Percentiles rank a stretch among this genome's conserved stretches.
Evolutionary conservation across 2,329 filamentous ascomycete genomes (phyloP).

Genomic region (Orbilia ellipsospora): DNA sequence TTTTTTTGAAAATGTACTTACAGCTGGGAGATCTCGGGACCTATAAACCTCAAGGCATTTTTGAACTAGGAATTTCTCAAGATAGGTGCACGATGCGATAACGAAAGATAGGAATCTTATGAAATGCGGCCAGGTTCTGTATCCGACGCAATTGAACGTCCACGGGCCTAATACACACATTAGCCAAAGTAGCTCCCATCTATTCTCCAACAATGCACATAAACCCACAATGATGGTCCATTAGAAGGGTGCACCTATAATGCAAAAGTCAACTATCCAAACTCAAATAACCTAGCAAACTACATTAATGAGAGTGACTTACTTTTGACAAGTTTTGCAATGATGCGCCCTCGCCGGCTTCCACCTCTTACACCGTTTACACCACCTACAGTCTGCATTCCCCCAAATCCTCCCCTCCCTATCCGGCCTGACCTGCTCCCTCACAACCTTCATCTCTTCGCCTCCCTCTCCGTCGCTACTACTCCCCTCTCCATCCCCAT

Average conservation of each 20-base stretch:
- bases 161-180: conserved; percentile 68
- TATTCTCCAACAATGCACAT: background rate
- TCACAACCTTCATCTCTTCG: conserved; percentile 55
- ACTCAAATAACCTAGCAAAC: background rate
- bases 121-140: conserved; percentile 85
- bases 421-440: conserved; percentile 50
- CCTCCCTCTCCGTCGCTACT: conserved; percentile 27
- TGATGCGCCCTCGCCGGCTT: conserved; percentile 85
- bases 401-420: conserved; percentile 48
- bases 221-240: conserved; percentile 79
- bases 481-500: conserved; percentile 19
- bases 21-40: conserved; percentile 73
- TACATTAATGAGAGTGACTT: conserved; percentile 30
- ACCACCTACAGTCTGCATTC: conserved; percentile 69
- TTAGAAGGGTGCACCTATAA: conserved; percentile 61
- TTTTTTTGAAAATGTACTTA: conserved; percentile 58
- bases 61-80: conserved; percentile 71
- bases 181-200: background rate
- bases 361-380: conserved; percentile 77
- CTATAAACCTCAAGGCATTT: conserved; percentile 73
- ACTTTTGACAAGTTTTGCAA: conserved; percentile 78
- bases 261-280: conserved; percentile 42
- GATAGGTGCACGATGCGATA: conserved; percentile 72
- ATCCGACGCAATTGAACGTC: conserved; percentile 84
- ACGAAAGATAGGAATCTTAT: conserved; percentile 79